Conservation (phyloP, 345 rosid genomes). For the Eucalyptus sp. region DNA sequence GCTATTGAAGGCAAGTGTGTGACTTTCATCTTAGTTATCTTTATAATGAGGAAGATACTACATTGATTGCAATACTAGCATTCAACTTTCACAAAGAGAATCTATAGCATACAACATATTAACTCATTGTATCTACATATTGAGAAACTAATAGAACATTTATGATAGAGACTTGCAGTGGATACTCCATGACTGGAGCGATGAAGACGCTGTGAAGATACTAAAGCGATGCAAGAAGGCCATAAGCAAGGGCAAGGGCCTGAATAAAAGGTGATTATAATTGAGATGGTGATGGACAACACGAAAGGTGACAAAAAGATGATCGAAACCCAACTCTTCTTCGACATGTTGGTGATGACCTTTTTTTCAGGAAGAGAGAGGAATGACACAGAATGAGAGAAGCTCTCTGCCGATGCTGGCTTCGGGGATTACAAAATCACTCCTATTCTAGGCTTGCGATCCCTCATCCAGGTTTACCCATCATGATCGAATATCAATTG, state of each 20-base stretch:
- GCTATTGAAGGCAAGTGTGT: slow-evolving; percentile 5
- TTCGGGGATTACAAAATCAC: neutral
- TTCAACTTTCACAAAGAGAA: neutral
- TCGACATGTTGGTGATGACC: slow-evolving; percentile 4
- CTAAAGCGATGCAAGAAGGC: neutral
- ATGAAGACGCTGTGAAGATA: neutral
- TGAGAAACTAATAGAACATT: neutral
- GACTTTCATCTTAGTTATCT: neutral
- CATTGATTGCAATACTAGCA: neutral
- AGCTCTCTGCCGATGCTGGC: slow-evolving; percentile 6
- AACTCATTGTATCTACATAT: neutral
- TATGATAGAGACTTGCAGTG: neutral
- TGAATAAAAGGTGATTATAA: neutral
- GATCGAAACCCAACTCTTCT: slow-evolving; percentile 2
- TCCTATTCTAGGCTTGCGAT: neutral
- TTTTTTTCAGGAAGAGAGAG: neutral
- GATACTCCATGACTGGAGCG: neutral
- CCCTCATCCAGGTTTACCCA: neutral
- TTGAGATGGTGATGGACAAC: neutral
- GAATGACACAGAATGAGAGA: slow-evolving; percentile 2
- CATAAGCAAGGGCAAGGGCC: neutral
- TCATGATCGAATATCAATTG: neutral
- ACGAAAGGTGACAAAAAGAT: neutral
- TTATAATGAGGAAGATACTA: neutral
- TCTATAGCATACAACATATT: neutral